Evolutionary conservation across 345 rosid species (phyloP).

Genomic region (Hibiscus trionum): DNA sequence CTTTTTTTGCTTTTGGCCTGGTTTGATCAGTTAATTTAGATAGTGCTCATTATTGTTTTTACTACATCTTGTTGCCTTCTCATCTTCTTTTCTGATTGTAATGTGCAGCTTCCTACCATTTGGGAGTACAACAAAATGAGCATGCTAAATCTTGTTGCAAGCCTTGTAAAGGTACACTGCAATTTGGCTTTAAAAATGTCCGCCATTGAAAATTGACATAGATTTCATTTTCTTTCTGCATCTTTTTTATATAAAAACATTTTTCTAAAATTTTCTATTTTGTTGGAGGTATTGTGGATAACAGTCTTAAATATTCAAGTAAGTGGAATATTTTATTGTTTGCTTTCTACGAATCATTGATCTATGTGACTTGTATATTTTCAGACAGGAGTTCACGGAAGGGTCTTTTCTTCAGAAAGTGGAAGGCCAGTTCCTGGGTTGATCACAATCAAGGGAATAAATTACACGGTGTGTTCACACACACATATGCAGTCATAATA

Average conservation of each 20-base stretch:
- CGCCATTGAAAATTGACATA: not conserved
- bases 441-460: conserved; percentile 59
- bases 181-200: not conserved
- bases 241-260: not conserved
- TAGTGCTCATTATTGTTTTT: not conserved
- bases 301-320: not conserved
- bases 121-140: conserved; percentile 91
- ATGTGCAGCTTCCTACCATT: conserved; percentile 65
- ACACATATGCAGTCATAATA: not conserved
- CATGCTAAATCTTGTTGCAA: conserved; percentile 83
- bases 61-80: not conserved
- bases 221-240: conserved; percentile 4
- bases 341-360: conserved; percentile 1
- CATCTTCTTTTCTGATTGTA: conserved; percentile 2
- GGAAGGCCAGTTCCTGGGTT: conserved; percentile 75
- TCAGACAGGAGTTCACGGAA: conserved; percentile 88
- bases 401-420: conserved; percentile 66
- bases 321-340: not conserved
- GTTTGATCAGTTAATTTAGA: not conserved
- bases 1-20: not conserved
- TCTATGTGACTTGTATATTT: conserved; percentile 10
- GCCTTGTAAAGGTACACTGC: conserved; percentile 57
- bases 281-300: not conserved
- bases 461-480: conserved; percentile 49
- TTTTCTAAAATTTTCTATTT: conserved; percentile 1